Percentiles rank a stretch among this genome's conserved stretches.
Evolutionary conservation across 805 yeast species (phyloP).

Genomic region (Ogataea trehalophila): DNA sequence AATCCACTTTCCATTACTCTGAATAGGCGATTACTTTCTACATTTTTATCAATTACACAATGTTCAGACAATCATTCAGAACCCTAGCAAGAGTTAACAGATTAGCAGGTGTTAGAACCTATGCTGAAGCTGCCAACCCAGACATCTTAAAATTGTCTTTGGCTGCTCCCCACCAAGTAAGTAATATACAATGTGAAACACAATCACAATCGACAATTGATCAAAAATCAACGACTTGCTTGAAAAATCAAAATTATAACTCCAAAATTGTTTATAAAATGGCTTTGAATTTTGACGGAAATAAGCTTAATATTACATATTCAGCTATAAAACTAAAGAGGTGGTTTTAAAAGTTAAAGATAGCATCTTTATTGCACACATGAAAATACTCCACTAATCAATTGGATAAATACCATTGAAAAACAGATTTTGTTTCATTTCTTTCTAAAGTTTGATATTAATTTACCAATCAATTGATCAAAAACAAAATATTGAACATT

Average conservation of each 20-base stretch:
- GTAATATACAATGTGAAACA: constrained; percentile 3
- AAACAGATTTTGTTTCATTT: no score
- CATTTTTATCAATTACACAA: constrained; percentile 18
- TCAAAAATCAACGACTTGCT: neutral
- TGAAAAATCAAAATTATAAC: no score
- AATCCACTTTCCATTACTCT: neutral
- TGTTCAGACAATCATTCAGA: constrained; percentile 65
- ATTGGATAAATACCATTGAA: no score
- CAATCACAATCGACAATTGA: neutral
- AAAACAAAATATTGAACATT: no score
- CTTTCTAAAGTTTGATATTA: no score
- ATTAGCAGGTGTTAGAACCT: constrained; percentile 65
- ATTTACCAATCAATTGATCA: no score
- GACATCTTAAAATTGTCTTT: constrained; percentile 82
- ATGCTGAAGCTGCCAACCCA: constrained; percentile 75
- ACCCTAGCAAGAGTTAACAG: constrained; percentile 54
- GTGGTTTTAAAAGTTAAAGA: neutral
- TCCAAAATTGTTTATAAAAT: no score
- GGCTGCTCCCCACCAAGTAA: constrained; percentile 78
- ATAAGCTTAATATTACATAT: no score
- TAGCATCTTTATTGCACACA: neutral
- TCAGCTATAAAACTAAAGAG: neutral
- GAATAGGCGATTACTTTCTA: no score
- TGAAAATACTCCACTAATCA: no score
- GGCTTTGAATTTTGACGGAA: no score